phyloP scores from a whole-genome alignment of 202 grass and related monocot genomes.

The Zizania palustris region DNA sequence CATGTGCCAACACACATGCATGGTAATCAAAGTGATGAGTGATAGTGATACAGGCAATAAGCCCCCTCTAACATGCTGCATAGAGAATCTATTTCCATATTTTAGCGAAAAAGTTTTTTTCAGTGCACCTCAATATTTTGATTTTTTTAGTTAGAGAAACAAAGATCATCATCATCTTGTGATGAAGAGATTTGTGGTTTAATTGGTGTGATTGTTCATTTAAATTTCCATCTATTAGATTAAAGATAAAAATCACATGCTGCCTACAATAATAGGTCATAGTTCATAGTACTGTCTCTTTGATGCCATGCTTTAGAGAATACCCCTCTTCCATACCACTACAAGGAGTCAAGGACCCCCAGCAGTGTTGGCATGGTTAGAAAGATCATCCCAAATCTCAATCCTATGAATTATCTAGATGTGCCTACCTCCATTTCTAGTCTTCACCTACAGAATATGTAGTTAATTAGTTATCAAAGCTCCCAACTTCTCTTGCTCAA shows the following conservation, averaged over 20 bases:
- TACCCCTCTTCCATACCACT: neutral
- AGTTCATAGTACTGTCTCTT: neutral
- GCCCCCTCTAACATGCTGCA: neutral
- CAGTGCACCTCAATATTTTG: neutral
- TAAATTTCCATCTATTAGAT: slow-evolving; percentile 4
- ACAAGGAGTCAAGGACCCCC: neutral
- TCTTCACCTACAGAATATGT: neutral
- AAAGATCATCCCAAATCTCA: neutral
- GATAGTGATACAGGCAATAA: neutral
- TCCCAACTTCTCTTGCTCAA: slow-evolving; percentile 3
- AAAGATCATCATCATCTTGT: neutral
- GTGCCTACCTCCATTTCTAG: neutral
- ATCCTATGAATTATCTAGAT: neutral
- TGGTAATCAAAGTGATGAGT: neutral
- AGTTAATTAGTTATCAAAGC: neutral
- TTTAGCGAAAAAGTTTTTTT: slow-evolving; percentile 13
- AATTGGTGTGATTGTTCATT: neutral
- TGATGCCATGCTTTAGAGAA: no score
- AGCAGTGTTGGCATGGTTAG: slow-evolving; percentile 6
- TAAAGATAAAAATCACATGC: neutral
- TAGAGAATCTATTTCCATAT: neutral
- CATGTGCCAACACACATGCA: slow-evolving; percentile 4
- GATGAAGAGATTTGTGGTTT: neutral
- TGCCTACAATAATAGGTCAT: slow-evolving; percentile 17
- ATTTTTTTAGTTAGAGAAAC: slow-evolving; percentile 2